These are phyloP conservation scores for Leccinum arenicola DNA, from an alignment of 768 basidiomycete genomes.

Conservation along the genomic window DNA sequence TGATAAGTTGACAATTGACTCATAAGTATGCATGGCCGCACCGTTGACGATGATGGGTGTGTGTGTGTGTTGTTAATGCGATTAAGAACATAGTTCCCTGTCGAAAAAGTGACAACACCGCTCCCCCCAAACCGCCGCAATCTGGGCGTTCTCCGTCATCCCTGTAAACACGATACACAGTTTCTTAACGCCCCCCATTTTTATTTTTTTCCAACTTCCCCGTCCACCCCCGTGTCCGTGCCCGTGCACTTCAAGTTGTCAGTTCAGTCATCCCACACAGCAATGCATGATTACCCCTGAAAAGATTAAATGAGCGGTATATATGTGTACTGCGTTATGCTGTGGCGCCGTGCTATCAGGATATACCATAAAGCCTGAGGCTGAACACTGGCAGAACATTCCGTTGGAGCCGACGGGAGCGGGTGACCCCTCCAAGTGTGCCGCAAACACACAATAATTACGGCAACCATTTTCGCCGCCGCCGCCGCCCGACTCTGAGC, in stretches of 20 bases:
- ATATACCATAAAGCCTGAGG: no score
- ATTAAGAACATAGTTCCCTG: background rate
- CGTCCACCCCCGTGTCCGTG: no score
- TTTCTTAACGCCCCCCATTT: background rate
- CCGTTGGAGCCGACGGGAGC: background rate
- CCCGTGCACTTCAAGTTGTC: no score
- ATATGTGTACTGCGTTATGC: background rate
- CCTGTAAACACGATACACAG: background rate
- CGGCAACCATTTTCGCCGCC: background rate
- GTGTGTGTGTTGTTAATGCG: background rate
- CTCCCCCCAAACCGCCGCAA: background rate
- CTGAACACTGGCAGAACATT: background rate
- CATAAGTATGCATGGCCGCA: background rate
- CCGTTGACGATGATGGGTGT: background rate
- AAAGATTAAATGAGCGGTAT: background rate
- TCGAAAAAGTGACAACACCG: background rate
- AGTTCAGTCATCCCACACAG: no score
- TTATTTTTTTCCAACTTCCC: background rate
- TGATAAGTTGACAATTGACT: background rate
- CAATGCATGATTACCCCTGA: background rate
- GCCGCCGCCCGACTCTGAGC: background rate
- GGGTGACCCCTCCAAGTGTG: background rate
- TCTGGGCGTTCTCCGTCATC: background rate
- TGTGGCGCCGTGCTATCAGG: background rate
- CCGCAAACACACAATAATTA: background rate